phyloP scores from a whole-genome alignment of 768 basidiomycete genomes.

The Mycena crocata region DNA sequence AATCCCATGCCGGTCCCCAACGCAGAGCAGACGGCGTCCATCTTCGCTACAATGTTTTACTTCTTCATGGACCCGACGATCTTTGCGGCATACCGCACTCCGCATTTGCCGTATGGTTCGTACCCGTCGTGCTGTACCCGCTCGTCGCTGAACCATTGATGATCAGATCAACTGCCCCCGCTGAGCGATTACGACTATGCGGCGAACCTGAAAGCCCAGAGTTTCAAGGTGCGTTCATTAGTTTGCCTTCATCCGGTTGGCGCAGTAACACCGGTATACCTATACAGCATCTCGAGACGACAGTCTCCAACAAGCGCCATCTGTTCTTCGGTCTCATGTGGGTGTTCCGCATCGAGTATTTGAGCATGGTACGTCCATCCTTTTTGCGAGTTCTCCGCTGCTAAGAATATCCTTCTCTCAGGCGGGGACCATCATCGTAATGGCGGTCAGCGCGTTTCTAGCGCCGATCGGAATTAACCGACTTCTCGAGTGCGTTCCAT shows the following conservation, averaged over 20 bases:
- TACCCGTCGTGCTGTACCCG: too few species aligned
- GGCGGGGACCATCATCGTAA: slow-evolving; percentile 41
- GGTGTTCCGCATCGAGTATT: slow-evolving; percentile 44
- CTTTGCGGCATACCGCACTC: slow-evolving; percentile 52
- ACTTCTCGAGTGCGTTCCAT: slow-evolving; percentile 48
- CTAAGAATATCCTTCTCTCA: too few species aligned
- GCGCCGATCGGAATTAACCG: slow-evolving; percentile 57
- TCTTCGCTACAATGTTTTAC: slow-evolving; percentile 56
- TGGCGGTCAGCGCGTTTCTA: slow-evolving; percentile 45
- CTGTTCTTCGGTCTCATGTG: slow-evolving; percentile 59
- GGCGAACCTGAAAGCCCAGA: slow-evolving; percentile 39
- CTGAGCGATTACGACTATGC: slow-evolving; percentile 69
- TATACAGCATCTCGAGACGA: slow-evolving; percentile 28
- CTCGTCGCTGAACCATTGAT: too few species aligned
- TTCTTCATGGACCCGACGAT: slow-evolving; percentile 67
- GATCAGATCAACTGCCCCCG: slow-evolving; percentile 67
- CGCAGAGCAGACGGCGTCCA: slow-evolving; percentile 64
- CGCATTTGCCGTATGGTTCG: slow-evolving; percentile 51
- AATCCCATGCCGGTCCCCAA: slow-evolving; percentile 31
- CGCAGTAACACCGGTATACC: not conserved
- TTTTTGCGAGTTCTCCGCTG: too few species aligned
- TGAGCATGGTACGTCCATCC: too few species aligned
- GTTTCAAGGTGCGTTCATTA: slow-evolving; percentile 47
- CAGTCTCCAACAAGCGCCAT: slow-evolving; percentile 27
- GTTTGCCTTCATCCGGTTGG: slow-evolving; percentile 35